A percentile compares a stretch with the other conserved stretches of the same genome.
Evolutionary conservation across 1,284 basidiomycete genomes (phyloP).

Genomic region (Ustilago tritici): DNA sequence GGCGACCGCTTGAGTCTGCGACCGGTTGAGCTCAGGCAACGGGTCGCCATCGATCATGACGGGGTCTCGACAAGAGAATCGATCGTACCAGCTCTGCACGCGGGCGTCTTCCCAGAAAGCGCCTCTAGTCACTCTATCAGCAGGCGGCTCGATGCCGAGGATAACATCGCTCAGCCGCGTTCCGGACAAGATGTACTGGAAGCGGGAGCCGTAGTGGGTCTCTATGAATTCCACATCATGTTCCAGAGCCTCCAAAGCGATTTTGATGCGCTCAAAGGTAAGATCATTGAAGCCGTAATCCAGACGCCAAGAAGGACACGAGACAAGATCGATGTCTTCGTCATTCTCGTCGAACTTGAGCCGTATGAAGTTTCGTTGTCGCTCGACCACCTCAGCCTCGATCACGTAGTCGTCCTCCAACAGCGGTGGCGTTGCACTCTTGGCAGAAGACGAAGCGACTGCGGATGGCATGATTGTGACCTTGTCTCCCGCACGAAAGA

Average conservation of each 20-base stretch:
- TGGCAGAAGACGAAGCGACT: background rate
- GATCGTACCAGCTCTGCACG: conserved; percentile 70
- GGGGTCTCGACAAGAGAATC: conserved; percentile 73
- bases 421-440: conserved; percentile 2
- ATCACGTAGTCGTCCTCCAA: conserved; percentile 32
- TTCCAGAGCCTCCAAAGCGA: conserved; percentile 76
- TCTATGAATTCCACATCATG: conserved; percentile 74
- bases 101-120: conserved; percentile 74
- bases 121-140: conserved; percentile 73
- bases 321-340: conserved; percentile 54
- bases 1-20: conserved; percentile 86
- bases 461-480: conserved; percentile 55
- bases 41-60: conserved; percentile 85
- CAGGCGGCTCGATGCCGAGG: conserved; percentile 73
- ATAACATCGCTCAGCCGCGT: conserved; percentile 68
- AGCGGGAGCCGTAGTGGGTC: conserved; percentile 45
- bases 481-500: conserved; percentile 53
- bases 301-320: conserved; percentile 72
- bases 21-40: conserved; percentile 78
- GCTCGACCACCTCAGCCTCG: conserved; percentile 59
- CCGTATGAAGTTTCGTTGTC: conserved; percentile 47
- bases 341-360: conserved; percentile 57
- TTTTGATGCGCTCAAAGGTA: conserved; percentile 78
- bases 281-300: conserved; percentile 79
- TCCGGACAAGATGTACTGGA: conserved; percentile 55